Conservation (phyloP, 805 yeast species). For the Cephaloascus albidus region DNA sequence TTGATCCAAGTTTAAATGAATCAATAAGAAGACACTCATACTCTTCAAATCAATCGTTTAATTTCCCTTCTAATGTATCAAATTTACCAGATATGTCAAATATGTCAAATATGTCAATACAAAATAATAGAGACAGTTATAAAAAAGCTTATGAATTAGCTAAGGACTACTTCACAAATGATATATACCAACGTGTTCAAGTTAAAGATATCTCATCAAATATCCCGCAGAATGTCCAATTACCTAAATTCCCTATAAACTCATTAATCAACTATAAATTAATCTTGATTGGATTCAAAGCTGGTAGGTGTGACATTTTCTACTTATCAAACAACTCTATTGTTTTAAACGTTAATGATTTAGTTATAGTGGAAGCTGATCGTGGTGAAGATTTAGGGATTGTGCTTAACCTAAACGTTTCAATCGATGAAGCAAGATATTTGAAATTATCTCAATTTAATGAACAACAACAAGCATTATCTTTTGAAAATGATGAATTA, state of each 20-base stretch:
- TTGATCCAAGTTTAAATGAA: neutral
- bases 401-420: slow-evolving; percentile 46
- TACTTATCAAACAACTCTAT: slow-evolving; percentile 36
- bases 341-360: slow-evolving; percentile 42
- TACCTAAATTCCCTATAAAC: slow-evolving; percentile 27
- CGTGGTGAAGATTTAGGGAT: slow-evolving; percentile 72
- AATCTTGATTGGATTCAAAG: slow-evolving; percentile 66
- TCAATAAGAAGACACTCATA: neutral
- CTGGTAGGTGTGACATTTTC: slow-evolving; percentile 73
- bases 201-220: slow-evolving; percentile 2
- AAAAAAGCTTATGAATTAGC: slow-evolving; percentile 2
- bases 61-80: too few species aligned
- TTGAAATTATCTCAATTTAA: slow-evolving; percentile 58
- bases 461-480: slow-evolving; percentile 62
- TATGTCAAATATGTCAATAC: too few species aligned
- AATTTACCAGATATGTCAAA: too few species aligned
- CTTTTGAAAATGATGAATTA: slow-evolving; percentile 22
- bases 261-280: slow-evolving; percentile 28
- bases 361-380: slow-evolving; percentile 80
- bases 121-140: neutral
- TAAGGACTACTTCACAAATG: slow-evolving; percentile 6
- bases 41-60: too few species aligned
- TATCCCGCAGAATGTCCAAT: slow-evolving; percentile 7
- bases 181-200: slow-evolving; percentile 4
- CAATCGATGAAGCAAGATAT: slow-evolving; percentile 58